Base-by-base conservation (phyloP, 1,284 basidiomycete genomes). In the Phenoliferia sp. region DNA sequence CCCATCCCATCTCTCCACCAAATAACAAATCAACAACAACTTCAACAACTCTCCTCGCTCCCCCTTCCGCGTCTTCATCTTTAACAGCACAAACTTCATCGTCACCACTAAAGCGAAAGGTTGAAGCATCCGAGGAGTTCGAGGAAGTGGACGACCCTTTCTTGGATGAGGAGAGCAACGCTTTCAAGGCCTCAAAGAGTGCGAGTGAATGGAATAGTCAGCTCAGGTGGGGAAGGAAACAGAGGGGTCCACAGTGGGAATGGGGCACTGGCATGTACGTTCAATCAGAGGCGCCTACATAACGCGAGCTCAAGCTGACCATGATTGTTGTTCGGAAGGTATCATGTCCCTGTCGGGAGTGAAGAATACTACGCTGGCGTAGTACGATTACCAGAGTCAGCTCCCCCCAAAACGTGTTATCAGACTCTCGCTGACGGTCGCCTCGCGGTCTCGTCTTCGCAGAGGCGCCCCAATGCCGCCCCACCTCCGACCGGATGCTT, bases 181-280 rank as follows among this genome's bases (percentile, higher is more conserved):
- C 59, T 1, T 52, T 32, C 59, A 61, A 62, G 29, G 64, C 64
- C 33, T 52, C 64, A 9, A 34, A 50, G 64, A 35, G n/a, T 3
- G 59, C 64, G 50, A 50, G 54, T 9, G 58, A 65, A 60, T 65
- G 64, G 64, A 65, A 65, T 22, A 55, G 54, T 2, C 32, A 61
- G 54, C 55, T 65, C 12, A 34, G 16, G 26, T 65, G 64, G 64
- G 60, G 58, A 10, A 28, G 64, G 39, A 54, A 56, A 33, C 31
- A 9, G 2, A 57, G 64, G 32, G 36, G 52, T 0, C 59, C 59
- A 32, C 59, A 61, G 64, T 65, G 64, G 64, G 64, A 65, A 1
- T 65, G 59, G 59, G 64, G 36, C 32, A 57, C 54, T 5, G 64
- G 59, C 3, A 56, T 28, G 64, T 65, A 52, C 39, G 64, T 61